phyloP scores from a whole-genome alignment of 1,284 basidiomycete species.

The Rhodotorula sp. region DNA sequence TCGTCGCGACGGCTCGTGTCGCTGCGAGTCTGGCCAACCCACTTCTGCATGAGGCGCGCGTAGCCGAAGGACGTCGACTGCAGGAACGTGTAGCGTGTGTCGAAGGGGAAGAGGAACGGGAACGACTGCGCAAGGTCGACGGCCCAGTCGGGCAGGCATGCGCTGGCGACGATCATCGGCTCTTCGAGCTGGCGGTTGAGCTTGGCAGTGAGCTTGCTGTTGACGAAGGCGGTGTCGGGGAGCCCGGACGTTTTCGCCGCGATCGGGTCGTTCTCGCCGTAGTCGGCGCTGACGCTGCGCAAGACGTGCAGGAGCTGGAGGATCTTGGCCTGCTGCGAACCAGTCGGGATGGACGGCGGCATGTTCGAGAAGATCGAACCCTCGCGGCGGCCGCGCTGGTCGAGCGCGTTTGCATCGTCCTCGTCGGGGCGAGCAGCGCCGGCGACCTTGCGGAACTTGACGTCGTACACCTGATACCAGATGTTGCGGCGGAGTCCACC shows the following conservation, averaged over 20 bases:
- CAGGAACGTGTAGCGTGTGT: slow-evolving; percentile 92
- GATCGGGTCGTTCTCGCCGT: slow-evolving; percentile 24
- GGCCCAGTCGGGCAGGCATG: slow-evolving; percentile 95
- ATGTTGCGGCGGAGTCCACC: slow-evolving; percentile 57
- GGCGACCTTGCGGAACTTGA: slow-evolving; percentile 88
- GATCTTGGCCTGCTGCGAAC: slow-evolving; percentile 84
- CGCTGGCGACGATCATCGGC: slow-evolving; percentile 97
- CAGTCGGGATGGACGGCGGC: slow-evolving; percentile 74
- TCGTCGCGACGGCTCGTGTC: slow-evolving; percentile 70
- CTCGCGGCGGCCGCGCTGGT: slow-evolving; percentile 46
- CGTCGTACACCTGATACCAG: slow-evolving; percentile 84
- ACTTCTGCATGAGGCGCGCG: slow-evolving; percentile 71
- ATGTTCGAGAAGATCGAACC: slow-evolving; percentile 47
- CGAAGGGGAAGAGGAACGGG: slow-evolving; percentile 97
- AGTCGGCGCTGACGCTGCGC: slow-evolving; percentile 71
- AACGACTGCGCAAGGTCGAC: slow-evolving; percentile 89
- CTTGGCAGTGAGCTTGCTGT: slow-evolving; percentile 97
- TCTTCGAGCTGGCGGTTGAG: slow-evolving; percentile 97
- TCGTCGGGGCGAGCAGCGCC: slow-evolving; percentile 66
- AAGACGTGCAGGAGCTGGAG: slow-evolving; percentile 84
- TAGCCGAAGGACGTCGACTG: slow-evolving; percentile 98
- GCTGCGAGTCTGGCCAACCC: slow-evolving; percentile 42
- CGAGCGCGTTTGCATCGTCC: slow-evolving; percentile 25
- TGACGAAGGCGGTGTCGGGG: slow-evolving; percentile 82
- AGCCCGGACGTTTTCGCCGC: slow-evolving; percentile 38